Evolutionary conservation across 1,139 yeast genomes (phyloP).

Genomic region (Diutina mesorugosa): DNA sequence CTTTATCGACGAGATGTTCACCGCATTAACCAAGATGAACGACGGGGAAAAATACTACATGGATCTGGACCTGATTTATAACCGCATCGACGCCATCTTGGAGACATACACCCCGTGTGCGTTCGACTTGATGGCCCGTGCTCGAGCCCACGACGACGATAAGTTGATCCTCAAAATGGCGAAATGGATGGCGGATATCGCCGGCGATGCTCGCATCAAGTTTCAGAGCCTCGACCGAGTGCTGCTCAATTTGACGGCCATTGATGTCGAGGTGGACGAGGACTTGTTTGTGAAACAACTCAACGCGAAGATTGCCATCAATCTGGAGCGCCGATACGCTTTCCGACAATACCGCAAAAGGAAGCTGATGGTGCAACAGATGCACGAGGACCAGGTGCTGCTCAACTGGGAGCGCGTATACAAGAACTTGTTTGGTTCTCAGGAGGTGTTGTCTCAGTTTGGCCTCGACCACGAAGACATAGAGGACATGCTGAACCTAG

Average conservation of each 20-base stretch:
- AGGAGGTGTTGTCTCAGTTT: not conserved
- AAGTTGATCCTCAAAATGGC: not conserved
- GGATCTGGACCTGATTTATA: not conserved
- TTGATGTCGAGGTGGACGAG: not conserved
- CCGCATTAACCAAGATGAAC: not conserved
- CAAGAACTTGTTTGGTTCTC: not conserved
- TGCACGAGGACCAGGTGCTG: not conserved
- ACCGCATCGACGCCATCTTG: not conserved
- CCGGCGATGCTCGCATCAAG: not conserved
- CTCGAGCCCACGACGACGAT: not conserved
- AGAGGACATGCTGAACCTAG: not conserved
- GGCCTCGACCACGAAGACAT: not conserved
- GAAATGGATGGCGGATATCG: not conserved
- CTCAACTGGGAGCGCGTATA: not conserved
- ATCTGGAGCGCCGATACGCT: not conserved
- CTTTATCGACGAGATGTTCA: not conserved
- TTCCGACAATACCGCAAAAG: not conserved
- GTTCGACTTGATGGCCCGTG: not conserved
- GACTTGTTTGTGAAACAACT: not conserved
- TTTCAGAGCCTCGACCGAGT: not conserved
- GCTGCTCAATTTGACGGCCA: not conserved
- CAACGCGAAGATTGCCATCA: not conserved
- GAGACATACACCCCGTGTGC: not conserved
- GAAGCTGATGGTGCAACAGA: not conserved
- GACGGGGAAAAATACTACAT: constrained; percentile 2